phyloP scores from a whole-genome alignment of 2,329 filamentous ascomycete species.

The Sclerotinia minor region DNA sequence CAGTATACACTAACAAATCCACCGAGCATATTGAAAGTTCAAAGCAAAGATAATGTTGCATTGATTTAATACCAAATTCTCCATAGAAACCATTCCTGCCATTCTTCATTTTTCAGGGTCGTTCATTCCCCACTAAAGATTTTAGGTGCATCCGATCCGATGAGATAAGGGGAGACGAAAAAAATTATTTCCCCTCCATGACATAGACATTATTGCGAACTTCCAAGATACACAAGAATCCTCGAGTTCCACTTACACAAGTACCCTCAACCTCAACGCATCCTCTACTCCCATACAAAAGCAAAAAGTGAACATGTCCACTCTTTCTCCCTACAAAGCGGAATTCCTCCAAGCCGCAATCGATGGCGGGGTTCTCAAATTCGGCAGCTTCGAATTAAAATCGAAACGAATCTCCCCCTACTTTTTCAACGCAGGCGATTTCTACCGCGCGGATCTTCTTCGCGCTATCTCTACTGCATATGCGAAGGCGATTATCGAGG shows the following conservation, averaged over 20 bases:
- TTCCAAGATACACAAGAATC: neutral
- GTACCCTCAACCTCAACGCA: too few relatives aligned
- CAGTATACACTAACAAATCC: neutral
- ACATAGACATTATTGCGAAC: neutral
- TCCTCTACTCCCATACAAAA: neutral
- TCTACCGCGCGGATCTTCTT: conserved; percentile 79
- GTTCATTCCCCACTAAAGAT: conserved; percentile 10
- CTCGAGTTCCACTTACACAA: conserved; percentile 9
- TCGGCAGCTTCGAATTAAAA: conserved; percentile 86
- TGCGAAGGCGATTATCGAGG: conserved; percentile 61
- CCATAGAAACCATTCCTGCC: neutral
- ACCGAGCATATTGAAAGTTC: neutral
- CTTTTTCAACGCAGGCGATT: conserved; percentile 95
- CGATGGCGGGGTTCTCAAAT: conserved; percentile 69
- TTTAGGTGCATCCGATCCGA: conserved; percentile 5
- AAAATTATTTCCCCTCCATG: conserved; percentile 19
- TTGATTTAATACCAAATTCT: neutral
- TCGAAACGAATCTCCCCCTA: conserved; percentile 89
- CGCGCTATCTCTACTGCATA: conserved; percentile 79
- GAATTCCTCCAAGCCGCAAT: conserved; percentile 71
- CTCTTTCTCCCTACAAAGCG: conserved; percentile 65
- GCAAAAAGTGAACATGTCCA: conserved; percentile 26
- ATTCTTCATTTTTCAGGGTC: conserved; percentile 7
- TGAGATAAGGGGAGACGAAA: conserved; percentile 2
- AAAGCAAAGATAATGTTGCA: neutral